Percentiles rank a stretch among this genome's conserved stretches.
Evolutionary conservation across 306 rosid genomes (phyloP).

Genomic region (Amphicarpaea edgeworthii): DNA sequence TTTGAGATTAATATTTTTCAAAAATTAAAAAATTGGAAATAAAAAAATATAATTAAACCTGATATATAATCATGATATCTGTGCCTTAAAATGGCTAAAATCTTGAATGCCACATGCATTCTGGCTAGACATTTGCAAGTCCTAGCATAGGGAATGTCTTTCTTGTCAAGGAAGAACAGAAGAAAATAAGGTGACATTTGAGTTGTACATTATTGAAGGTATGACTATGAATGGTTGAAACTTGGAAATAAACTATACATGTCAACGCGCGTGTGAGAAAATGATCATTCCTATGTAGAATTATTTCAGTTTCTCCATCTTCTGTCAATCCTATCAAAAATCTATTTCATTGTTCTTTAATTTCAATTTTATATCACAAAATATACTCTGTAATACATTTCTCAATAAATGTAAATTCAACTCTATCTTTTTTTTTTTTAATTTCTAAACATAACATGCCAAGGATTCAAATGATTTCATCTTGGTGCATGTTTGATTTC

Average conservation of each 20-base stretch:
- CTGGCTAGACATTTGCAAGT: background rate
- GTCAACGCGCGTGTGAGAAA: background rate
- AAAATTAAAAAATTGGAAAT: no score
- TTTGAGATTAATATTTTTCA: no score
- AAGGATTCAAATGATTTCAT: no score
- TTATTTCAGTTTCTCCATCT: no score
- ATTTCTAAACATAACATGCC: no score
- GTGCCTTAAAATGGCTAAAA: background rate
- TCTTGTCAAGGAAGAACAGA: background rate
- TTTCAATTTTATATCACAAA: no score
- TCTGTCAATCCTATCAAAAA: background rate
- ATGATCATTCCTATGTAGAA: background rate
- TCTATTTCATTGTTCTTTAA: background rate
- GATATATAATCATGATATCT: background rate
- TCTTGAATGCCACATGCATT: background rate
- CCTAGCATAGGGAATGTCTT: background rate
- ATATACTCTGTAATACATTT: no score
- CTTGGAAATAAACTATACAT: background rate
- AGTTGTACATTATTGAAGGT: background rate
- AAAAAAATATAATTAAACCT: no score
- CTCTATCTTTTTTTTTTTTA: no score
- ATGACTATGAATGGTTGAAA: background rate
- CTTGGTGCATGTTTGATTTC: no score
- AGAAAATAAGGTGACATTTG: background rate
- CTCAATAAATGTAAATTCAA: no score